Conservation (phyloP, 2,329 filamentous ascomycete genomes). For the Alternaria gansuensis region DNA sequence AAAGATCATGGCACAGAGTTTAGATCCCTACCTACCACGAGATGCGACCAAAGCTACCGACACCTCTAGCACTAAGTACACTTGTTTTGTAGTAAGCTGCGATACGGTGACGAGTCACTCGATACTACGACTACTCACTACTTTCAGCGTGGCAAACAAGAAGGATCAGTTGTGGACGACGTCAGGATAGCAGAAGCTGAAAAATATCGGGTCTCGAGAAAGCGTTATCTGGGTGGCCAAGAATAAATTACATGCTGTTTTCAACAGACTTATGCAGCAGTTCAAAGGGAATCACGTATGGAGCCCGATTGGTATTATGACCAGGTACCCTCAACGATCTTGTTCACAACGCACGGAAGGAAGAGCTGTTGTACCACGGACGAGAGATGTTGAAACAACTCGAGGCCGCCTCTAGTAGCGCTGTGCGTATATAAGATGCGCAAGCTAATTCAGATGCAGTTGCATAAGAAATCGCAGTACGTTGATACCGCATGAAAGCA, state of each 20-base stretch:
- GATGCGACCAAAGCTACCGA: constrained; percentile 22
- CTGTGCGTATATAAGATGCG: constrained; percentile 53
- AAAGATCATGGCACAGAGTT: constrained; percentile 32
- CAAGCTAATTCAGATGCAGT: constrained; percentile 44
- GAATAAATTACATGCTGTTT: constrained; percentile 61
- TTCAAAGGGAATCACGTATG: constrained; percentile 69
- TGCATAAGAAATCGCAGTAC: constrained; percentile 47
- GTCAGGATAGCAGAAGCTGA: constrained; percentile 71
- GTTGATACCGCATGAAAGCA: constrained; percentile 43
- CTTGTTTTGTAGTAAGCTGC: constrained; percentile 53
- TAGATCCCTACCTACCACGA: constrained; percentile 37
- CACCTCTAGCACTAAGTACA: constrained; percentile 34
- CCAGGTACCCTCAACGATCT: constrained; percentile 66
- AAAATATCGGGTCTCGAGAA: constrained; percentile 66
- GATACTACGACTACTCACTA: constrained; percentile 67
- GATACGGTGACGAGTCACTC: constrained; percentile 72
- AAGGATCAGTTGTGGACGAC: constrained; percentile 68
- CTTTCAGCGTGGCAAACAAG: constrained; percentile 64
- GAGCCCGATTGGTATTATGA: constrained; percentile 66
- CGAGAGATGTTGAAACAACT: constrained; percentile 41
- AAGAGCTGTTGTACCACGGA: constrained; percentile 39
- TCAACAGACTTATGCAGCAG: constrained; percentile 66
- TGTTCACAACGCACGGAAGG: constrained; percentile 22
- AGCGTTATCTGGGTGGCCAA: constrained; percentile 70
- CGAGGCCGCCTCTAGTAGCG: constrained; percentile 49